Base-by-base conservation (phyloP, 2,329 filamentous ascomycete species). In the Xylariaceae sp. region DNA sequence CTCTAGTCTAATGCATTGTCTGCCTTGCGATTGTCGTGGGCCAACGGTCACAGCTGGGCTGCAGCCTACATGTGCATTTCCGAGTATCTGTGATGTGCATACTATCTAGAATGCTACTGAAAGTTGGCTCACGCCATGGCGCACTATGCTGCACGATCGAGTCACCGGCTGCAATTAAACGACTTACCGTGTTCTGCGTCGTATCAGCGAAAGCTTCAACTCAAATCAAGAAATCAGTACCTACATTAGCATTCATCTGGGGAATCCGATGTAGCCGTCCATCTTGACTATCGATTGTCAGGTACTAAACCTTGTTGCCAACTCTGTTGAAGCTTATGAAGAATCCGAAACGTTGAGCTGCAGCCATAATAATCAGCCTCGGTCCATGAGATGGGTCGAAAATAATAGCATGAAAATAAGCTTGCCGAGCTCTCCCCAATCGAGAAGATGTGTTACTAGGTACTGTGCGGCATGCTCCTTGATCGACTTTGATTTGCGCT, bases 191-290 rank as follows among this genome's bases (percentile, higher is more conserved):
- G 34, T 16, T 36, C n/a, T 6, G 31, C 26, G n/a, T 40, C n/a
- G 23, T 29, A 46, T 36, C 33, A 16, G 19, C 16, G 34, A 41
- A 28, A 48, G 17, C 19, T 23, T 43, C 24, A 48, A 48, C 29
- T 46, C 29, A 28, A 51, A 51, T 43, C 37, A 31, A 31, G 4
- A 14, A 21, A n/a, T n/a, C 28, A 21, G 33, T 36, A 39, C 24
- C 43, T 36, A 31, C 24, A n/a, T 23, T 26, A 37, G 39, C 16
- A 50, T 28, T 43, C 24, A n/a, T 43, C 23, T 40, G 45, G 11
- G 23, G 41, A 47, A 47, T 46, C 34, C 52, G 56, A 59, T 34
- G 47, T 43, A 47, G 23, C 36, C 51, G 46, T 47, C 34, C 21
- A n/a, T 2, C 21, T 39, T 24, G 33, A 28, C 36, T 16, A 19